Evolutionary conservation across 306 rosid species (phyloP).

Genomic region (Quercus rubra): DNA sequence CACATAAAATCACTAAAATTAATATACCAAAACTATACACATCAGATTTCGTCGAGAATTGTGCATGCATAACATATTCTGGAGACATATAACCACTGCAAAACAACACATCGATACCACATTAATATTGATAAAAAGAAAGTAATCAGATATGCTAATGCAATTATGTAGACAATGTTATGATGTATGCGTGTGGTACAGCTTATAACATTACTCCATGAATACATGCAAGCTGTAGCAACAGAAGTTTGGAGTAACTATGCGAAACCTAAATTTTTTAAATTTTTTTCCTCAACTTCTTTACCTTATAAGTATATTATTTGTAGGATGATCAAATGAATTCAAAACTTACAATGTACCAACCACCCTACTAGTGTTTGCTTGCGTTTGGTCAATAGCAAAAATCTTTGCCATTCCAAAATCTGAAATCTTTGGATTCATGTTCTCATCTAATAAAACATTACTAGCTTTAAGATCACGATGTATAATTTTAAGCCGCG

Average conservation of each 20-base stretch:
- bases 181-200: too few relatives aligned
- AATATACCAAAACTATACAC: constrained; percentile 38
- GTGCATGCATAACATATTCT: constrained; percentile 41
- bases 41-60: constrained; percentile 26
- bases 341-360: constrained; percentile 44
- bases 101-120: not conserved
- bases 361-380: constrained; percentile 33
- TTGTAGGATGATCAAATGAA: too few relatives aligned
- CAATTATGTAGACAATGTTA: too few relatives aligned
- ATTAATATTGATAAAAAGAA: not conserved
- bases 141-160: too few relatives aligned
- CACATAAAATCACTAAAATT: constrained; percentile 32
- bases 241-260: too few relatives aligned
- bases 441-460: constrained; percentile 33
- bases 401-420: constrained; percentile 45
- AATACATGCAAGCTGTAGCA: too few relatives aligned
- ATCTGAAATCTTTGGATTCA: constrained; percentile 46
- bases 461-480: constrained; percentile 43
- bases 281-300: too few relatives aligned
- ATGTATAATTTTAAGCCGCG: constrained; percentile 32
- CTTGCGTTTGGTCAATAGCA: constrained; percentile 32
- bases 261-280: too few relatives aligned
- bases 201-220: too few relatives aligned
- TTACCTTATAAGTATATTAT: too few relatives aligned
- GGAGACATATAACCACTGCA: constrained; percentile 45